Base-by-base conservation (phyloP, 129 eudicot species). In the Silybum marianum region DNA sequence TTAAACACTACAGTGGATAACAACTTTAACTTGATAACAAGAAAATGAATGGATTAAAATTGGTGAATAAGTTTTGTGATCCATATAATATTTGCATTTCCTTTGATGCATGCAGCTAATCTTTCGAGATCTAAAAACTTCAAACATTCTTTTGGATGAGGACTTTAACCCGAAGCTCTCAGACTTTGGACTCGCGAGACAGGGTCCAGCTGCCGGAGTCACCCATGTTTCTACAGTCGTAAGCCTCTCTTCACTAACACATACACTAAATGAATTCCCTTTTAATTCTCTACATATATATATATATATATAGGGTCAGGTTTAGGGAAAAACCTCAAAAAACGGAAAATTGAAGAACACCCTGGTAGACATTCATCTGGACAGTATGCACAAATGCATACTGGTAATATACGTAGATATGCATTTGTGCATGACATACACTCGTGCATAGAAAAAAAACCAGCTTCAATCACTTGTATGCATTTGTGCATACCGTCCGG, bases 171-270 rank as follows among this genome's bases (percentile, higher is more conserved):
- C 97, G 18, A 93, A 93, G 87, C 91, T 93, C 76, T 93, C 97
- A 30, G 98, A 93, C 76, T 93, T 93, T 81, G 98, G 98, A 87
- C 85, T 91, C 70, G 98, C 98, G 14, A 90, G 97, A 81, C 90
- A 89, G 84, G 98, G 97, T 76, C 98, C 98, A 4, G 85, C 95
- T 54, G 93, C 96, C 24, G 98, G 98, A 74, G 80, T 83, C 42
- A 84, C 83, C 83, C 98, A 93, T 69, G 87, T 93, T 75, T 93
- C 98, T 51, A 93, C 98, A 88, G 80, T 93, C 46, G 98, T 93
- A 84, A 80, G 94, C 86, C 68, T 69, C 48, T 74, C 38, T 80
- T 75, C 54, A n/a, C 6, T 10, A 60, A 26, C 25, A 75, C 71
- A 58, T 32, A 54, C 79, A 75, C 28, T 14, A 44, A 44, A 44